phyloP scores from a whole-genome alignment of 371 early-diverging fungal genomes.

The Umbelopsis sp. region DNA sequence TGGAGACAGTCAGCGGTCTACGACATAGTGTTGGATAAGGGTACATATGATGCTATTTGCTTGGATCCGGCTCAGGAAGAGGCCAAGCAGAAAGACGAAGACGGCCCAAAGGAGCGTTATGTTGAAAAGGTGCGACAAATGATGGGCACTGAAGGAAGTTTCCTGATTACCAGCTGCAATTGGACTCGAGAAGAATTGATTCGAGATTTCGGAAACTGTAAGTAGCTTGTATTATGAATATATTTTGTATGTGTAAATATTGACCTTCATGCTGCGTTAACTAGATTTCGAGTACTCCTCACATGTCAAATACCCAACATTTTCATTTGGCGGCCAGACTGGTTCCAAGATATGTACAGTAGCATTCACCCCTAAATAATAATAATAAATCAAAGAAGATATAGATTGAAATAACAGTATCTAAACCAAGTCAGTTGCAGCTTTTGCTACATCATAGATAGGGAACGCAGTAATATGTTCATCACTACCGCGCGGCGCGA shows the following conservation, averaged over 20 bases:
- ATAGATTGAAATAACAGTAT: neutral
- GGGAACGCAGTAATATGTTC: no score
- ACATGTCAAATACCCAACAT: slow-evolving; percentile 79
- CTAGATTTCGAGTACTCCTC: slow-evolving; percentile 68
- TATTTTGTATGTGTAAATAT: neutral
- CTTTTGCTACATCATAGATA: no score
- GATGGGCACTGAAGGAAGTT: slow-evolving; percentile 57
- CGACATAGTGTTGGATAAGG: slow-evolving; percentile 84
- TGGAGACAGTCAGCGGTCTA: slow-evolving; percentile 44
- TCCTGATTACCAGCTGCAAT: slow-evolving; percentile 91
- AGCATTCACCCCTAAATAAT: slow-evolving; percentile 59
- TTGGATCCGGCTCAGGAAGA: slow-evolving; percentile 62
- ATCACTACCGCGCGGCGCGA: no score
- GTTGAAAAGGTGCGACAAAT: slow-evolving; percentile 34
- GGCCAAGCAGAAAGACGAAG: slow-evolving; percentile 33
- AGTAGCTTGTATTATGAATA: slow-evolving; percentile 19
- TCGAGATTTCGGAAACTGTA: slow-evolving; percentile 61
- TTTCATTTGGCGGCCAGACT: slow-evolving; percentile 85
- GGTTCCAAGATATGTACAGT: slow-evolving; percentile 88
- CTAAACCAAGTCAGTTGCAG: neutral
- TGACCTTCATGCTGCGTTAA: neutral
- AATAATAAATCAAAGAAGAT: neutral
- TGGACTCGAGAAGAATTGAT: slow-evolving; percentile 90
- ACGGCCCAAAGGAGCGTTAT: slow-evolving; percentile 44
- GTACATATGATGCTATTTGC: slow-evolving; percentile 92